Base-by-base conservation (phyloP, 2,329 filamentous ascomycete genomes). In the Capronia epimyces region DNA sequence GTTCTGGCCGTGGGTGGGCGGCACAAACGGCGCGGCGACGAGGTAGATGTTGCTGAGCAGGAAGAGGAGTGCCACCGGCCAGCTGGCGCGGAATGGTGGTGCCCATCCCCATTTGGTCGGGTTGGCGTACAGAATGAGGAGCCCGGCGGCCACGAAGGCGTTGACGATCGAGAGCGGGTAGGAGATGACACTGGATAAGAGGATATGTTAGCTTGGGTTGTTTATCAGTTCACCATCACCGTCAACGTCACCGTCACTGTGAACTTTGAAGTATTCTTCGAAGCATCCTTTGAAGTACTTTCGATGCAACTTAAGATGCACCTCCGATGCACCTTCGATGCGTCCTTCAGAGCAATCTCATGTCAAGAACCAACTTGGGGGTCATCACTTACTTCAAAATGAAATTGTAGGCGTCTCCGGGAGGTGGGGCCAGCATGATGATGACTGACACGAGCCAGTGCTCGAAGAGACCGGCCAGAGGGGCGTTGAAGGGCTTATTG, bases 351-450 rank as follows among this genome's bases (percentile, higher is more conserved):
- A n/a, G n/a, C n/a, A n/a, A n/a, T n/a, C n/a, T n/a, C n/a, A n/a
- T n/a, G n/a, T n/a, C n/a, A n/a, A n/a, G n/a, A n/a, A n/a, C n/a
- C n/a, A n/a, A n/a, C n/a, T n/a, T n/a, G n/a, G n/a, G n/a, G n/a
- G n/a, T n/a, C n/a, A n/a, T n/a, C n/a, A 61, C 73, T 64, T 55
- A 76, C 74, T 67, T 65, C 16, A 67, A 55, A 22, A 72, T 60
- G 60, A 87, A 87, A 66, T 82, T 83, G 65, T 86, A 86, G 0
- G 83, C 82, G 13, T 82, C 76, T 0, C 83, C 83, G 0, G 82
- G 78, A 0, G 84, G 84, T 1, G 83, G 83, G 0, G 81, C 83
- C 2, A 86, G 65, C 25, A 87, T 75, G 10, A 86, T 75, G 39
- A 87, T 75, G 50, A 83, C 71, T 0, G 81, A 83, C 1, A 85